Conservation (phyloP, 371 early-diverging fungal genomes). For the Mucor lusitanicus region DNA sequence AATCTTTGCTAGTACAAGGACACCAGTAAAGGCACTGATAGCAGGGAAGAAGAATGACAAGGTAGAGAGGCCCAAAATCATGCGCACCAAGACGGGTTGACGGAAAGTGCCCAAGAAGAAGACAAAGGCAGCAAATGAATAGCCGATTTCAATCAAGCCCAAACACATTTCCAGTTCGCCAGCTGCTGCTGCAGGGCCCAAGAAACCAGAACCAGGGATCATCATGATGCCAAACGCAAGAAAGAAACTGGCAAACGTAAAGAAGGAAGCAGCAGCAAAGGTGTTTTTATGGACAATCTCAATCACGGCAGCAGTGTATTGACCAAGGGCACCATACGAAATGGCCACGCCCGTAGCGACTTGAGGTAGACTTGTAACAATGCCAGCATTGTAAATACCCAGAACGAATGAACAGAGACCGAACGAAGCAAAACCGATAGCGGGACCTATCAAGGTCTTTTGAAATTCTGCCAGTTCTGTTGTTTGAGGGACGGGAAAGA, state of each 20-base stretch:
- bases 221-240: constrained; percentile 41
- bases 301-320: constrained; percentile 23
- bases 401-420: constrained; percentile 32
- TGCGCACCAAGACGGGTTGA: constrained; percentile 26
- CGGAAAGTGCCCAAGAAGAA: constrained; percentile 36
- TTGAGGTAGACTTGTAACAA: constrained; percentile 25
- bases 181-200: constrained; percentile 15
- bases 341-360: constrained; percentile 31
- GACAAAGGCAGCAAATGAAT: constrained; percentile 26
- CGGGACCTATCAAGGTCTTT: constrained; percentile 17
- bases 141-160: constrained; percentile 26
- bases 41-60: constrained; percentile 29
- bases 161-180: constrained; percentile 20
- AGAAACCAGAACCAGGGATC: constrained; percentile 21
- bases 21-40: constrained; percentile 22
- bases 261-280: constrained; percentile 25
- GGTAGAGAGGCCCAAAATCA: constrained; percentile 27
- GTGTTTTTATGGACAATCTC: constrained; percentile 30
- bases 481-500: constrained; percentile 2
- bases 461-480: constrained; percentile 15
- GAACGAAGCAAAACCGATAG: constrained; percentile 36
- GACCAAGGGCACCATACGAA: constrained; percentile 32
- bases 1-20: constrained; percentile 14
- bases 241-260: constrained; percentile 37
- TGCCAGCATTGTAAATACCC: constrained; percentile 32